phyloP scores from a whole-genome alignment of 2,329 filamentous ascomycete species.

The Didymella pomorum region DNA sequence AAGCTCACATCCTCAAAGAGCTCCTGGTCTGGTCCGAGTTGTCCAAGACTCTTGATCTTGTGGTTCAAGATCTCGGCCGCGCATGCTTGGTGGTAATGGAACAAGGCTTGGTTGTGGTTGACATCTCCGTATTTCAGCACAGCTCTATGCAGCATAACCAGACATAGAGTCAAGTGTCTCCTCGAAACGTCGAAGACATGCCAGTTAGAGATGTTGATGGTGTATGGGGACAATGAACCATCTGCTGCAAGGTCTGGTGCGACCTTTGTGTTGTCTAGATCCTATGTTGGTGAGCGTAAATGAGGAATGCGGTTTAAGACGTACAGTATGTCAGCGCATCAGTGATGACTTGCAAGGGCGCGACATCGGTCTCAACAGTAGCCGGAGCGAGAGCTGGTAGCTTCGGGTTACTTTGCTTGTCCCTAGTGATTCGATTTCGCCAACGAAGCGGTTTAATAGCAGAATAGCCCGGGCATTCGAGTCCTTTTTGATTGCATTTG shows the following conservation, averaged over 20 bases:
- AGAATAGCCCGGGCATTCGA: slow-evolving; percentile 7
- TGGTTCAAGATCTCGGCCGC: slow-evolving; percentile 11
- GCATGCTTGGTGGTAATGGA: slow-evolving; percentile 10
- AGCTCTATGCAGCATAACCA: slow-evolving; percentile 3
- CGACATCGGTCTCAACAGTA: background rate
- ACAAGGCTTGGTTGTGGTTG: slow-evolving; percentile 1
- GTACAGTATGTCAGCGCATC: slow-evolving; percentile 11
- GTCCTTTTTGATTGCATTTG: slow-evolving; percentile 1
- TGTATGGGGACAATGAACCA: background rate
- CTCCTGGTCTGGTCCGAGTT: background rate
- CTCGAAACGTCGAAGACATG: background rate
- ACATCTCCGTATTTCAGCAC: slow-evolving; percentile 6
- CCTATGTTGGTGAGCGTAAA: background rate
- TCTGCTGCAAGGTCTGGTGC: slow-evolving; percentile 10
- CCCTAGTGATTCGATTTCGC: background rate
- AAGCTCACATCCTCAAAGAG: slow-evolving; percentile 8
- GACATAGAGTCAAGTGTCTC: slow-evolving; percentile 6
- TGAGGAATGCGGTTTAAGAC: background rate
- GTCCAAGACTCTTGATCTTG: slow-evolving; percentile 5
- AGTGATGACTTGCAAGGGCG: slow-evolving; percentile 1
- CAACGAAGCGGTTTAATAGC: slow-evolving; percentile 5
- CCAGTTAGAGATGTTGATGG: slow-evolving; percentile 5
- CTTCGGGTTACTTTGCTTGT: background rate
- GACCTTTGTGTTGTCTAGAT: background rate
- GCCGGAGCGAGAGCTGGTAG: background rate